Conservation (phyloP, 192 early-diverging fungal species). For the Coemansia sp. region DNA sequence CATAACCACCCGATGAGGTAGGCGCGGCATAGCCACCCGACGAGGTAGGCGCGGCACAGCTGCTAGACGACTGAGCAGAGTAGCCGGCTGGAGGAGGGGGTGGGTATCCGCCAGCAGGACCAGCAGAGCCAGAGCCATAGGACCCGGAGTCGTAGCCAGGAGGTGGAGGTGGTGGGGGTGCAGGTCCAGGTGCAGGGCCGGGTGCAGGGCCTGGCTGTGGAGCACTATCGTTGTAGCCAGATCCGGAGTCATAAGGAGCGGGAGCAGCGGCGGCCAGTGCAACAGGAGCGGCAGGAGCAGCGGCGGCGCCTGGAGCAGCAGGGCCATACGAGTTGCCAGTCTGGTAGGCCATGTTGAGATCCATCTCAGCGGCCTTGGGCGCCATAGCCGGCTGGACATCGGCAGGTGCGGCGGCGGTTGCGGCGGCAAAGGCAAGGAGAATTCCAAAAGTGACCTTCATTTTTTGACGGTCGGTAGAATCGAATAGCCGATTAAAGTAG, state of each 20-base stretch:
- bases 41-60: conserved; percentile 18
- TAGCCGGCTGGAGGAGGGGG: conserved; percentile 20
- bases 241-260: conserved; percentile 1
- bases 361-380: conserved; percentile 14
- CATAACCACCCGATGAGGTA: conserved; percentile 20
- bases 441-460: conserved; percentile 56
- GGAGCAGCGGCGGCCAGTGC: not conserved
- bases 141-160: conserved; percentile 28
- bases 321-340: conserved; percentile 16
- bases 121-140: conserved; percentile 1
- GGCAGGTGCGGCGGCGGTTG: conserved; percentile 46
- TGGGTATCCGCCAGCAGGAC: conserved; percentile 1
- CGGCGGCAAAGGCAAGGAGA: conserved; percentile 41
- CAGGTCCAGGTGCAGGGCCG: conserved; percentile 8
- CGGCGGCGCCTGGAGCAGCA: not conserved
- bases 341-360: conserved; percentile 34
- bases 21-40: conserved; percentile 25
- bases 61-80: not conserved
- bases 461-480: conserved; percentile 20
- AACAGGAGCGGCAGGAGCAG: not conserved
- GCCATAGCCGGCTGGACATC: conserved; percentile 26
- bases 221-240: conserved; percentile 1
- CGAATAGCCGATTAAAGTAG: conserved; percentile 9
- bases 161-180: conserved; percentile 5
- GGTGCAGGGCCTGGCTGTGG: conserved; percentile 11